A percentile compares a stretch with the other conserved stretches of the same genome.
phyloP scores from a whole-genome alignment of 1,284 basidiomycete genomes.

The Cerrena zonata region DNA sequence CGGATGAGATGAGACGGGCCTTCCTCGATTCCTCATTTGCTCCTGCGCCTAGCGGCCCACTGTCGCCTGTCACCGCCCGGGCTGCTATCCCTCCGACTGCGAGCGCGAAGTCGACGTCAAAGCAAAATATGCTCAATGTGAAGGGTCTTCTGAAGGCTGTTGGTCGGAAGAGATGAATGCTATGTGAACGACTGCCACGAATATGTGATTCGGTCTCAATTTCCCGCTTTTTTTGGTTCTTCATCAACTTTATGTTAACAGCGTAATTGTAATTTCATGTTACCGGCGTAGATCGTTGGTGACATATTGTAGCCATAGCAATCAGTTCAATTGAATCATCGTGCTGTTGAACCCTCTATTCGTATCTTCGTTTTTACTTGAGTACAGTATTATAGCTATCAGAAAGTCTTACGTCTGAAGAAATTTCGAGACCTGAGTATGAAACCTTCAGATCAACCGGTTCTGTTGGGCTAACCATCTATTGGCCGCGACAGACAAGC shows the following conservation, averaged over 20 bases:
- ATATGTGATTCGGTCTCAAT: too few species aligned
- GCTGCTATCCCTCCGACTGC: background rate
- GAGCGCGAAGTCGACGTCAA: background rate
- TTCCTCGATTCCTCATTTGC: conserved; percentile 16
- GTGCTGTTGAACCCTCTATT: too few species aligned
- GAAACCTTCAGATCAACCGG: too few species aligned
- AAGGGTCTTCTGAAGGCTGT: conserved; percentile 6
- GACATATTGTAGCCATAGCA: background rate
- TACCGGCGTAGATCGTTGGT: background rate
- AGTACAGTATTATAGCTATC: too few species aligned
- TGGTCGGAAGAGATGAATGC: conserved; percentile 3
- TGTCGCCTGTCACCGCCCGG: background rate
- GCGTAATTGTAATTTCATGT: background rate
- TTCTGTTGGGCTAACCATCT: too few species aligned
- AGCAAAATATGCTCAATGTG: background rate
- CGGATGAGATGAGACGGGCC: conserved; percentile 11
- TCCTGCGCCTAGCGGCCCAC: conserved; percentile 1
- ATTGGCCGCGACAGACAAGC: too few species aligned
- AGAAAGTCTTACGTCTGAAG: too few species aligned
- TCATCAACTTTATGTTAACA: too few species aligned
- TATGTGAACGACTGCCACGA: background rate
- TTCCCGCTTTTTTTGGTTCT: too few species aligned
- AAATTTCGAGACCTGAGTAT: too few species aligned
- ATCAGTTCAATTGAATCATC: background rate
- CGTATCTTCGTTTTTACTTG: too few species aligned